A percentile compares a stretch with the other conserved stretches of the same genome.
Evolutionary conservation across 192 early-diverging fungal species (phyloP).

Genomic region (Linnemannia exigua): DNA sequence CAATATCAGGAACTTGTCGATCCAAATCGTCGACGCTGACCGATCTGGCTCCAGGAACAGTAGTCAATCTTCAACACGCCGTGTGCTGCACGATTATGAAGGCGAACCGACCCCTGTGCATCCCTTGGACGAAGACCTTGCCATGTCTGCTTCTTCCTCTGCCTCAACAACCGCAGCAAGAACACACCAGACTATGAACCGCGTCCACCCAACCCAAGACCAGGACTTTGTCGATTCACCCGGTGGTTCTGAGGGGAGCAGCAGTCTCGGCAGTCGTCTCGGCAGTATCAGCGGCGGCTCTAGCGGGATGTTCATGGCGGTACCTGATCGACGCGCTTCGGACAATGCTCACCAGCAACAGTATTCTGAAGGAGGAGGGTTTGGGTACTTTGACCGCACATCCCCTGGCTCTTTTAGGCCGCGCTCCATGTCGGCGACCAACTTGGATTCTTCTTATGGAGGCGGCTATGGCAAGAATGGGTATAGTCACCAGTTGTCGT

Average conservation of each 20-base stretch:
- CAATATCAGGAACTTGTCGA: conserved; percentile 49
- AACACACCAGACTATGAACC: conserved; percentile 53
- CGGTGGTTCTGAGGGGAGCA: conserved; percentile 29
- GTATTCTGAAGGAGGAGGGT: neutral
- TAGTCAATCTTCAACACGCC: neutral
- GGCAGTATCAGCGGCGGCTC: neutral
- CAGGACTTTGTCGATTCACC: conserved; percentile 11
- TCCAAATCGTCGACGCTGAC: conserved; percentile 28
- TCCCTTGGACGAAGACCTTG: conserved; percentile 28
- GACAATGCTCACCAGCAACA: neutral
- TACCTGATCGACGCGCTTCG: neutral
- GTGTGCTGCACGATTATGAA: neutral
- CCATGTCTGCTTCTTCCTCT: neutral
- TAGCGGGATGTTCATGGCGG: neutral
- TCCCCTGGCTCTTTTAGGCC: conserved; percentile 35
- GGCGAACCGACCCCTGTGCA: conserved; percentile 23
- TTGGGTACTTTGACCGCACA: neutral
- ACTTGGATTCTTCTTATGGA: conserved; percentile 14
- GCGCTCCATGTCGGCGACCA: conserved; percentile 36
- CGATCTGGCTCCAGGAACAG: neutral
- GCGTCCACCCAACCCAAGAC: conserved; percentile 33
- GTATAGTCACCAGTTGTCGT: neutral
- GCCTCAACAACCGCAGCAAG: neutral
- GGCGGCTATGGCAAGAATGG: neutral
- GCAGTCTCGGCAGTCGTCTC: conserved; percentile 10